A percentile compares a stretch with the other conserved stretches of the same genome.
Conservation (phyloP, 2,329 filamentous ascomycete species). For the Aspergillus sp. region DNA sequence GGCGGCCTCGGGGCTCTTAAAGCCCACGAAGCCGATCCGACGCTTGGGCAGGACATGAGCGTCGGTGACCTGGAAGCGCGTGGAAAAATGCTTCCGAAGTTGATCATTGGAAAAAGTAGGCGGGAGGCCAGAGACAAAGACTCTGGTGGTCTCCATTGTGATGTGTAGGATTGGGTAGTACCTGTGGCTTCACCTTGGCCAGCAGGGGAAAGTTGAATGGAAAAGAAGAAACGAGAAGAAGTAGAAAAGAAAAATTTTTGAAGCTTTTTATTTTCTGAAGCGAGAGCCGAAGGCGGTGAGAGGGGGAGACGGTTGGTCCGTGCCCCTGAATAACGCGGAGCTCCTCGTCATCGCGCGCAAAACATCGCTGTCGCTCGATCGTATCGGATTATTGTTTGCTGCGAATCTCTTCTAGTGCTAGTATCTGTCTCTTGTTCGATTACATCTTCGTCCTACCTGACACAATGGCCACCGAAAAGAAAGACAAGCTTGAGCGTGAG, state of each 20-base stretch:
- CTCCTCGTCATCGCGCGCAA: constrained; percentile 8
- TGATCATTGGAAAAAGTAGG: constrained; percentile 81
- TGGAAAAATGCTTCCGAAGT: constrained; percentile 84
- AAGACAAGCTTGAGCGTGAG: constrained; percentile 76
- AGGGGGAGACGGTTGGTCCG: constrained; percentile 20
- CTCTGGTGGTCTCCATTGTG: constrained; percentile 76
- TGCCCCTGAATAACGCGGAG: constrained; percentile 17
- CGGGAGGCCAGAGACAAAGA: constrained; percentile 72
- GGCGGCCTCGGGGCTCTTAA: constrained; percentile 78
- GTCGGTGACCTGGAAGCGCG: constrained; percentile 78
- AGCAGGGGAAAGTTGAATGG: constrained; percentile 13
- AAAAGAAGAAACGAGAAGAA: constrained; percentile 17
- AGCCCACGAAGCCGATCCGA: constrained; percentile 93
- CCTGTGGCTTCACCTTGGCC: constrained; percentile 18
- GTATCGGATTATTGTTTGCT: neutral
- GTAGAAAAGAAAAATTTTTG: constrained; percentile 8
- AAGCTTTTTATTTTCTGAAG: constrained; percentile 22
- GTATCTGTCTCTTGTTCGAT: neutral
- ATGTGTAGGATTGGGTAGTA: constrained; percentile 14
- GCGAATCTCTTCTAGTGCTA: too few relatives aligned
- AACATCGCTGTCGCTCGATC: constrained; percentile 2
- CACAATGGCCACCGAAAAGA: constrained; percentile 51
- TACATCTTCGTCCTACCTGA: neutral
- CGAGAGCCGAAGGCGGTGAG: constrained; percentile 34
- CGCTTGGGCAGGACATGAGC: constrained; percentile 86